These are phyloP conservation scores for Coccomyxa sp. DNA, from an alignment of 139 green algal genomes.

Conservation along the genomic window DNA sequence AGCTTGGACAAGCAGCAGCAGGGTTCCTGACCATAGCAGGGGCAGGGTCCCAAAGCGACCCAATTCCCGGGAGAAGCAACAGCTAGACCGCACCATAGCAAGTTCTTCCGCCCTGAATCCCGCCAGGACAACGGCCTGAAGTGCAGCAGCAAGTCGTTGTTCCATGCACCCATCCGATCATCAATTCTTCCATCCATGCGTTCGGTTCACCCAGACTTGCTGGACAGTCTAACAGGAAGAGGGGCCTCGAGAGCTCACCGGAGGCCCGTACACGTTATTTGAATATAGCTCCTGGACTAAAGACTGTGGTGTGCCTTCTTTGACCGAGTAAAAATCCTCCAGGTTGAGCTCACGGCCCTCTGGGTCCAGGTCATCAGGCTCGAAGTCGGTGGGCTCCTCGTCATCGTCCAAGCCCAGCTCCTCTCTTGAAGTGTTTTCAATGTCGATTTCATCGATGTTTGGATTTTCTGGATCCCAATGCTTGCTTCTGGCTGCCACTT, in stretches of 20 bases:
- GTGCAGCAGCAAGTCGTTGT: background rate
- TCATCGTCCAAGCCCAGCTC: background rate
- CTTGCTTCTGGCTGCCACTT: too few species aligned
- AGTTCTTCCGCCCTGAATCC: constrained; percentile 4
- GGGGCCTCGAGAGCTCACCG: background rate
- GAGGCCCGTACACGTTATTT: background rate
- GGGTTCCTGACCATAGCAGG: too few species aligned
- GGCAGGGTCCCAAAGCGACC: too few species aligned
- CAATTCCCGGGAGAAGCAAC: too few species aligned
- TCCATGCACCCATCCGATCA: background rate
- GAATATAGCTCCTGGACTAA: background rate
- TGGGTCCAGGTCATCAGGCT: background rate
- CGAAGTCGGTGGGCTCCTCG: background rate
- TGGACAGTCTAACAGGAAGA: background rate
- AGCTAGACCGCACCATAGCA: background rate
- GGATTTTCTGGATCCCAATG: too few species aligned
- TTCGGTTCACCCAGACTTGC: too few species aligned
- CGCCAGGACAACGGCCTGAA: background rate
- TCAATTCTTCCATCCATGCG: background rate
- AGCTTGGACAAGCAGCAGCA: too few species aligned
- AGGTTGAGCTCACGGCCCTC: background rate
- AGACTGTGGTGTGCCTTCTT: background rate
- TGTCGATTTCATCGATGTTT: too few species aligned
- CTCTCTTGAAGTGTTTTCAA: background rate
- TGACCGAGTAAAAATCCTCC: background rate